Base-by-base conservation (phyloP, 352 stramenopile species). In the Phytophthora ramorum region DNA sequence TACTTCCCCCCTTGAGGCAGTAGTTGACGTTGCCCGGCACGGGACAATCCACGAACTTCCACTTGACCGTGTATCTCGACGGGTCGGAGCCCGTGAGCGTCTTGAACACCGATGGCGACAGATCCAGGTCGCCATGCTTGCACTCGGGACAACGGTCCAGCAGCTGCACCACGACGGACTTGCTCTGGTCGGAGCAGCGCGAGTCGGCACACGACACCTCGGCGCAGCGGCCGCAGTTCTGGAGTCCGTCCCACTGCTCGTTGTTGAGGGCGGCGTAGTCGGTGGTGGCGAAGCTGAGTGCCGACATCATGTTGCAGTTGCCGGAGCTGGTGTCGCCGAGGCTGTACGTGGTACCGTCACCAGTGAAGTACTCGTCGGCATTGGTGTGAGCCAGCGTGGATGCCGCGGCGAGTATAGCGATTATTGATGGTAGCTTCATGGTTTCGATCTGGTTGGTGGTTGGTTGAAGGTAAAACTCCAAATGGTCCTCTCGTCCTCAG, bases 141-240 rank as follows among this genome's bases (percentile, higher is more conserved):
- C 81, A 90, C 65, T 90, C 81, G 8, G 81, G 81, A 38, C 81
- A 89, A 1, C 78, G 81, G 53, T 90, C 79, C 5, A 86, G 66
- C 50, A 90, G 78, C 62, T 90, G 74, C 32, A 88, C 72, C 38
- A 85, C 60, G 32, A 79, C 58, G 3, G 58, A 71, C 44, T 58
- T 81, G 41, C 48, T 59, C 54, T 70, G 55, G 62, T 79, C 62
- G 9, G 61, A 13, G 49, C 81, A 90, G 3, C 67, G 59, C 4
- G 44, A 28, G 57, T 90, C 81, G 2, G 45, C 58, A 54, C 76
- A 88, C 37, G 64, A 69, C 30, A 88, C 78, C 46, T 83, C 61
- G 20, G 79, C 81, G 48, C 81, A 90, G 17, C 81, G 78, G 4
- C 78, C 78, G 46, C 81, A 87, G 64, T 84, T 76, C 44, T 51